Percentiles rank a stretch among this genome's conserved stretches.
Evolutionary conservation across 139 green algal species (phyloP).

Genomic region (Chlorella sp.): DNA sequence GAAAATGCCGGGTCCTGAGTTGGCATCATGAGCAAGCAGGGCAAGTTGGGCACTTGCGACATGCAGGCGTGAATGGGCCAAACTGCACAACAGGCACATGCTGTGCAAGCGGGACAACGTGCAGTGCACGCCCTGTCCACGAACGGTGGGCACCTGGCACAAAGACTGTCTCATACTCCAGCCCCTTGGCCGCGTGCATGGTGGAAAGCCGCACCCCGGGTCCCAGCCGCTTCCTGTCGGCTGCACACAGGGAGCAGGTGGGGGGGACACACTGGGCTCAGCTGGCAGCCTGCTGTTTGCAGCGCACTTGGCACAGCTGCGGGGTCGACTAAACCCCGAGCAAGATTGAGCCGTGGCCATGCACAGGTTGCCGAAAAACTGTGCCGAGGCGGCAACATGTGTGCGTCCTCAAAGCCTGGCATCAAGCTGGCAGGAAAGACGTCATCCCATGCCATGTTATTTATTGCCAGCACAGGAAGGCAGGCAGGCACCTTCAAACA

Average conservation of each 20-base stretch:
- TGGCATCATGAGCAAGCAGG: too few species aligned
- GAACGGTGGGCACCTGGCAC: conserved; percentile 34
- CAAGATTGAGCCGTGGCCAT: too few species aligned
- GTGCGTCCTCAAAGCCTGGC: too few species aligned
- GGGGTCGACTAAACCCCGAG: too few species aligned
- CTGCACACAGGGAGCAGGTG: background rate
- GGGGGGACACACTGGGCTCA: background rate
- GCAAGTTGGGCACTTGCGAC: too few species aligned
- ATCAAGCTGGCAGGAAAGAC: too few species aligned
- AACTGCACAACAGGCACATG: too few species aligned
- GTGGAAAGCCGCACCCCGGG: conserved; percentile 60
- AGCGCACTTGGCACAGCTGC: background rate
- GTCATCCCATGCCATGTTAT: too few species aligned
- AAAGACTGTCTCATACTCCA: conserved; percentile 65
- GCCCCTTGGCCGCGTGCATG: conserved; percentile 68
- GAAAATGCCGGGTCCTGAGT: background rate
- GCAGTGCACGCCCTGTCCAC: background rate
- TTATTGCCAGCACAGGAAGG: background rate
- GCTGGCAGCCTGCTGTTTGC: too few species aligned
- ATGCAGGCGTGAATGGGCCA: background rate
- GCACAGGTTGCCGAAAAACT: too few species aligned
- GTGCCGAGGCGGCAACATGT: too few species aligned
- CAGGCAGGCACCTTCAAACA: conserved; percentile 30
- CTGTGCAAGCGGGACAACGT: background rate
- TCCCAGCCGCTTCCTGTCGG: conserved; percentile 25